A percentile compares a stretch with the other conserved stretches of the same genome.
phyloP scores from a whole-genome alignment of 441 rosid species.

The Theobroma grandiflorum region DNA sequence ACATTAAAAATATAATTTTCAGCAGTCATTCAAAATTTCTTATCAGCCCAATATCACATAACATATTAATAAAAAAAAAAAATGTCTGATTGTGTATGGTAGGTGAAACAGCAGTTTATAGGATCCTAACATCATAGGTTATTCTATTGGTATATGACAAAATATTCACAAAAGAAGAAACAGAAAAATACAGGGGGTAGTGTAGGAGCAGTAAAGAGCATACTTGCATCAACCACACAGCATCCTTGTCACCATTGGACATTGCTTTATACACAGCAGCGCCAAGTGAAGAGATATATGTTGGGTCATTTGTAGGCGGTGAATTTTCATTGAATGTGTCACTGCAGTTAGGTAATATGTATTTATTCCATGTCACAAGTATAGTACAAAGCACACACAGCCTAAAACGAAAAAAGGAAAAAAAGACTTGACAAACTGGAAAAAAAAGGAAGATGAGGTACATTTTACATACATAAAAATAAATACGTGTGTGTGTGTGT shows the following conservation, averaged over 20 bases:
- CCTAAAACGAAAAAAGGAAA: neutral
- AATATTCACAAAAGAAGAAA: constrained; percentile 9
- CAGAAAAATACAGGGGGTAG: constrained; percentile 21
- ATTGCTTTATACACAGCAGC: constrained; percentile 94
- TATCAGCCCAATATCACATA: neutral
- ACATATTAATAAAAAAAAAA: neutral
- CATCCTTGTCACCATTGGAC: constrained; percentile 86
- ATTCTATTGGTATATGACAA: constrained; percentile 16
- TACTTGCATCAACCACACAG: constrained; percentile 99
- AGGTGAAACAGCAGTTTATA: neutral
- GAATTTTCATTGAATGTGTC: constrained; percentile 97
- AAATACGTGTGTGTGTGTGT: neutral
- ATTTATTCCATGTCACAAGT: constrained; percentile 19
- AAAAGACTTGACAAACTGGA: constrained; percentile 19
- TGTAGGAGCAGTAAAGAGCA: constrained; percentile 26
- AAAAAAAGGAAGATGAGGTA: neutral
- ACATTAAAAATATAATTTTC: neutral
- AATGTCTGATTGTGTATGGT: neutral
- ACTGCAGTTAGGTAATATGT: constrained; percentile 49
- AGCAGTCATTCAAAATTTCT: neutral
- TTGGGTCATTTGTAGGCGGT: constrained; percentile 88
- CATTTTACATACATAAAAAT: neutral
- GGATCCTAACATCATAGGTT: constrained; percentile 11
- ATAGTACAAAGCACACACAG: neutral
- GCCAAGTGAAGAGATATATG: constrained; percentile 86